Evolutionary conservation across 192 early-diverging fungal genomes (phyloP).

Genomic region (Coemansia sp.): DNA sequence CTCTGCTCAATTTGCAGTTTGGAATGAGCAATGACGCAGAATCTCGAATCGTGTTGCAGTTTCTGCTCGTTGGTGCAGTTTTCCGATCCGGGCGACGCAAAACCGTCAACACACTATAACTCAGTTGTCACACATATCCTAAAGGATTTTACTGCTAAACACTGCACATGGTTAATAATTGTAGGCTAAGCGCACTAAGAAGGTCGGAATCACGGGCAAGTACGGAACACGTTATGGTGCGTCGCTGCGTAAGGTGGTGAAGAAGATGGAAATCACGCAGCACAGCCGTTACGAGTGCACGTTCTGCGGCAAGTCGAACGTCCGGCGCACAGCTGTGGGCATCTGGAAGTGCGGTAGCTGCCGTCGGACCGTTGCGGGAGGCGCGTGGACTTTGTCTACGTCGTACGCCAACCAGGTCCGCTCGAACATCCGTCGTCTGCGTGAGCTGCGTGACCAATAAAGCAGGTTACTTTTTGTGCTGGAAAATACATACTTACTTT

Average conservation of each 20-base stretch:
- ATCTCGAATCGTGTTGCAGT: no score
- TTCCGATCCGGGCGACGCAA: no score
- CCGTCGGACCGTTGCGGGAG: conserved; percentile 92
- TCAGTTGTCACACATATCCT: no score
- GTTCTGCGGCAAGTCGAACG: conserved; percentile 99
- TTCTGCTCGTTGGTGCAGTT: no score
- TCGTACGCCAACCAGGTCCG: conserved; percentile 88
- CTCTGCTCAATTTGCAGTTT: no score
- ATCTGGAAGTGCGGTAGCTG: conserved; percentile 99
- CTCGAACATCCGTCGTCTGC: conserved; percentile 96
- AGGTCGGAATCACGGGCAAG: conserved; percentile 99
- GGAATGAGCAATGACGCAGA: no score
- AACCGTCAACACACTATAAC: no score
- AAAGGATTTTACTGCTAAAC: no score
- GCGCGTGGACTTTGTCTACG: conserved; percentile 89
- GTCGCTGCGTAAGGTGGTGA: conserved; percentile 94
- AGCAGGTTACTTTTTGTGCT: conserved; percentile 6
- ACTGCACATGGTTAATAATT: not conserved
- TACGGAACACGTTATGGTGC: conserved; percentile 99
- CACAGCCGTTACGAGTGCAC: conserved; percentile 99
- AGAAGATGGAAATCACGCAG: conserved; percentile 99
- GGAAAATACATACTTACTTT: no score
- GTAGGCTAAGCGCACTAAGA: conserved; percentile 93
- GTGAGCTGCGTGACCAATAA: conserved; percentile 89
- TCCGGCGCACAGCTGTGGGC: conserved; percentile 92